phyloP scores from a whole-genome alignment of 192 early-diverging fungal species.

The Gonapodya sp. region DNA sequence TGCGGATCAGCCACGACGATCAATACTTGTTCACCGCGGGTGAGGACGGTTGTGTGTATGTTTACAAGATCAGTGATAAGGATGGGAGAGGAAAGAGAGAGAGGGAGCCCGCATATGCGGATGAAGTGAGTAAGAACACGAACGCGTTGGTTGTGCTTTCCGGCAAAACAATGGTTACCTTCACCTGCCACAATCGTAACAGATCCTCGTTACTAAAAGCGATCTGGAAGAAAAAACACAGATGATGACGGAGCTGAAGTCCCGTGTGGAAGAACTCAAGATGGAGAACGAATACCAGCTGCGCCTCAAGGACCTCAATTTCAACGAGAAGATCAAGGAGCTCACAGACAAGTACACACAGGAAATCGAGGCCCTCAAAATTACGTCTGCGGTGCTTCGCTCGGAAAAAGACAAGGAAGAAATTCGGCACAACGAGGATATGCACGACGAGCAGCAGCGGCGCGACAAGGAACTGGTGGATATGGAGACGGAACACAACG shows the following conservation, averaged over 20 bases:
- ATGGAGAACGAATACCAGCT: constrained; percentile 62
- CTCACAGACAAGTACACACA: constrained; percentile 54
- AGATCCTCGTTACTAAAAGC: constrained; percentile 53
- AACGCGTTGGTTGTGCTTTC: constrained; percentile 12
- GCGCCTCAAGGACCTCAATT: constrained; percentile 57
- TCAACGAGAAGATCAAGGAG: constrained; percentile 58
- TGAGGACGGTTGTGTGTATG: constrained; percentile 46
- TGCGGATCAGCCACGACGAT: constrained; percentile 46
- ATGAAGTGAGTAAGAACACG: constrained; percentile 29
- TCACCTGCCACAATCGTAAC: background rate
- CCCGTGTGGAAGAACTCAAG: constrained; percentile 52
- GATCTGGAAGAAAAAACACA: constrained; percentile 51
- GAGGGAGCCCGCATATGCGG: constrained; percentile 42
- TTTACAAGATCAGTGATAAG: constrained; percentile 46
- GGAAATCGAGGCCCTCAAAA: constrained; percentile 53
- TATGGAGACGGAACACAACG: constrained; percentile 39
- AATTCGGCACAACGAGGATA: constrained; percentile 45
- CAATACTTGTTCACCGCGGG: constrained; percentile 45
- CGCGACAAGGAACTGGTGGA: constrained; percentile 42
- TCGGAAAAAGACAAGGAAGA: constrained; percentile 60
- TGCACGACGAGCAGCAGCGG: constrained; percentile 40
- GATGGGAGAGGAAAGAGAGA: constrained; percentile 40
- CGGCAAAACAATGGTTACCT: background rate
- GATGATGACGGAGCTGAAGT: constrained; percentile 45
- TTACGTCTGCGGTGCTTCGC: constrained; percentile 41